These are phyloP conservation scores for Ascosphaera acerosa DNA, from an alignment of 2,329 filamentous ascomycete species.

Conservation along the genomic window DNA sequence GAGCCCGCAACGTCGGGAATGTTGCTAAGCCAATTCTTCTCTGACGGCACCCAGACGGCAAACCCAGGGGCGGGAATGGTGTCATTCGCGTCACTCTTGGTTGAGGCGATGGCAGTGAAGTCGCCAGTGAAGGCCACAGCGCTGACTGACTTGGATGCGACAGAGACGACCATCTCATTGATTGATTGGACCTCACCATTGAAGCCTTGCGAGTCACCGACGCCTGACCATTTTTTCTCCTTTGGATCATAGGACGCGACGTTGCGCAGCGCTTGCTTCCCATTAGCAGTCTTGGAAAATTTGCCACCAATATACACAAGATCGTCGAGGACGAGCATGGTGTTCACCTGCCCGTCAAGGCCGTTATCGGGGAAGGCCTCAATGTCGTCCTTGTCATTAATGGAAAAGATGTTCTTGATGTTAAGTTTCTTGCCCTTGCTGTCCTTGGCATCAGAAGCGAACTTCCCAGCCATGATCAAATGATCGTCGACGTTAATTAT, in stretches of 20 bases:
- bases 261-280: conserved; percentile 37
- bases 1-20: conserved; percentile 36
- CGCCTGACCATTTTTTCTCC: not conserved
- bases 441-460: no score
- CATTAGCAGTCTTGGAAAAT: conserved; percentile 48
- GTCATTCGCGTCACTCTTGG: conserved; percentile 28
- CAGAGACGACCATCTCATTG: conserved; percentile 53
- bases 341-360: conserved; percentile 52
- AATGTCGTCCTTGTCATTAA: conserved; percentile 29
- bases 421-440: not conserved
- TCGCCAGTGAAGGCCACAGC: conserved; percentile 58
- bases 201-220: conserved; percentile 31
- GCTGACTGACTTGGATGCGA: conserved; percentile 42
- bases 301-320: conserved; percentile 58
- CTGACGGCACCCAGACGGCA: conserved; percentile 75
- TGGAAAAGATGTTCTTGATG: conserved; percentile 26
- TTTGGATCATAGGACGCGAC: conserved; percentile 38
- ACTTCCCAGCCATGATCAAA: not conserved
- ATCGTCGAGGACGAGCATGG: conserved; percentile 40
- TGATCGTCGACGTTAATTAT: not conserved
- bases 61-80: conserved; percentile 45
- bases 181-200: conserved; percentile 52
- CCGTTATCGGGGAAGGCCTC: conserved; percentile 39
- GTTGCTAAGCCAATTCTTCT: conserved; percentile 69
- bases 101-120: conserved; percentile 48